Conservation (phyloP, 2,329 filamentous ascomycete species). For the Diaporthe citrichinensis region DNA sequence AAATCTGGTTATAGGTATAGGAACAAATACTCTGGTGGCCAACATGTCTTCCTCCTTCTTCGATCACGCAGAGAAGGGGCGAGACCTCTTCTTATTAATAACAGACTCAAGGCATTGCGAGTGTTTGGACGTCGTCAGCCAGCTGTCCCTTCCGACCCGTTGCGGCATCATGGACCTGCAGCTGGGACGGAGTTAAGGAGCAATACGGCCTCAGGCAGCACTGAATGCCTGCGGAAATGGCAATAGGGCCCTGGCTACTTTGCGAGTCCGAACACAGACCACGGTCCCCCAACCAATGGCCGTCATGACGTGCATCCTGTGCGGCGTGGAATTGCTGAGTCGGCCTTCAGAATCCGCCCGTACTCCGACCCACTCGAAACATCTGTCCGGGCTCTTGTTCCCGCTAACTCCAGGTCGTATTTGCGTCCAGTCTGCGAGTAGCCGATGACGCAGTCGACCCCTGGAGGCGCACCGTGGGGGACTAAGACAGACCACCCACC, state of each 20-base stretch:
- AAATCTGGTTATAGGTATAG: neutral
- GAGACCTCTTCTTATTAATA: conserved; percentile 6
- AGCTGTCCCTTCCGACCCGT: neutral
- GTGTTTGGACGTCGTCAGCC: neutral
- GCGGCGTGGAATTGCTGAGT: neutral
- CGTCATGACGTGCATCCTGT: neutral
- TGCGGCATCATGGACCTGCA: conserved; percentile 3
- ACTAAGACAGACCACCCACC: neutral
- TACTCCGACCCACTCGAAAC: neutral
- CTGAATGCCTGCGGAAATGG: conserved; percentile 21
- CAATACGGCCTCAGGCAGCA: conserved; percentile 1
- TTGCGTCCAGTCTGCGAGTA: neutral
- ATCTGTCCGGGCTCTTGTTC: neutral
- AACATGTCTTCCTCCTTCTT: conserved; percentile 7
- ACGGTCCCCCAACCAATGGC: neutral
- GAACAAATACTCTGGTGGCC: neutral
- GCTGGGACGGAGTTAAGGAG: conserved; percentile 18
- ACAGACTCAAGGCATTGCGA: neutral
- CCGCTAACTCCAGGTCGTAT: conserved; percentile 30
- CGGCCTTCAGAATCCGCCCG: conserved; percentile 29
- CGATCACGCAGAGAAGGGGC: neutral
- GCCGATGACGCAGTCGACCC: conserved; percentile 27
- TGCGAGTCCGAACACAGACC: conserved; percentile 15
- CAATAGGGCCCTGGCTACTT: neutral
- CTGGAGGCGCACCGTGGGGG: neutral